Conservation (phyloP, 805 yeast genomes). For the Priceomyces medius region DNA sequence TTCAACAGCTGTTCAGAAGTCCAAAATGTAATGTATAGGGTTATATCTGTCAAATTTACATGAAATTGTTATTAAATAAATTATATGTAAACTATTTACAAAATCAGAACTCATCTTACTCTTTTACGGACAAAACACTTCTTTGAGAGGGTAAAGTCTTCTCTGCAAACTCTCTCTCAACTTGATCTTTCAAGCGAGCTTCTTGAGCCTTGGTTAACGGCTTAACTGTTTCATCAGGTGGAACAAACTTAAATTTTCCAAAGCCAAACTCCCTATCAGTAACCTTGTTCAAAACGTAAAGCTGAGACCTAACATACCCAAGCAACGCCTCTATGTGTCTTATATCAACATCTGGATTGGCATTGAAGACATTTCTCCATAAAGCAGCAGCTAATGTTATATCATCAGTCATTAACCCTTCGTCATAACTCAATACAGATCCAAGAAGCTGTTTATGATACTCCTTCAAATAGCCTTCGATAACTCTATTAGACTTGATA, state of each 20-base stretch:
- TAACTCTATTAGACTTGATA: constrained; percentile 74
- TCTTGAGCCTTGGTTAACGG: constrained; percentile 69
- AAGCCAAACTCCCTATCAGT: constrained; percentile 91
- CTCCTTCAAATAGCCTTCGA: constrained; percentile 84
- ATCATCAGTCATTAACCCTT: constrained; percentile 80
- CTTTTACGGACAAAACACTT: constrained; percentile 43
- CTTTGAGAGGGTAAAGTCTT: constrained; percentile 60
- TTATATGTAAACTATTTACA: constrained; percentile 4
- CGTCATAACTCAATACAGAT: constrained; percentile 85
- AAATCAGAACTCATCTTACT: constrained; percentile 18
- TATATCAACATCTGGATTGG: constrained; percentile 75
- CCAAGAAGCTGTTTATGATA: constrained; percentile 91
- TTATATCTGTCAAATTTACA: background rate
- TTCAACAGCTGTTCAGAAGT: background rate
- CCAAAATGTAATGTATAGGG: background rate
- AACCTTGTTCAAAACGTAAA: constrained; percentile 81
- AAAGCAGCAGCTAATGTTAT: constrained; percentile 73
- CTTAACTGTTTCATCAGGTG: constrained; percentile 76
- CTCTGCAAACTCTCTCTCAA: constrained; percentile 53
- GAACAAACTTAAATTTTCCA: constrained; percentile 82
- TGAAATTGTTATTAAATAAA: background rate
- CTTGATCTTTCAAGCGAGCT: constrained; percentile 47
- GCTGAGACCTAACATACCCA: constrained; percentile 85
- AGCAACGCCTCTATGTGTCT: constrained; percentile 84
- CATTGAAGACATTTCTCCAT: constrained; percentile 91